phyloP scores from a whole-genome alignment of 768 basidiomycete species.

The Plicaturopsis crispa region DNA sequence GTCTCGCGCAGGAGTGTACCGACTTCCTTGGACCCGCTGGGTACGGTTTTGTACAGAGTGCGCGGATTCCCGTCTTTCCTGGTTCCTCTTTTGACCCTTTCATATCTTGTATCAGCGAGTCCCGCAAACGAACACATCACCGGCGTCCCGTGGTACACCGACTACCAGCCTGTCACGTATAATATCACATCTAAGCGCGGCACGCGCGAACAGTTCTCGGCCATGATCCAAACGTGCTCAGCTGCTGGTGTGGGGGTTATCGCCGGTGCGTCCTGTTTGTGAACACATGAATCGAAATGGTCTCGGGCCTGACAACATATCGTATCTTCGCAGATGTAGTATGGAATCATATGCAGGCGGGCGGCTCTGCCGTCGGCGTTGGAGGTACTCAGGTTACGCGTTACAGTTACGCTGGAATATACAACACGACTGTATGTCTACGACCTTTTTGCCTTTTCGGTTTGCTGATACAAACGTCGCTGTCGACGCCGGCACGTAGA shows the following conservation, averaged over 20 bases:
- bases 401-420: conserved; percentile 46
- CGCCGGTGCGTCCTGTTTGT: conserved; percentile 7
- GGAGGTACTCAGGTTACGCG: conserved; percentile 45
- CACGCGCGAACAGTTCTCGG: conserved; percentile 39
- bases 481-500: conserved; percentile 29
- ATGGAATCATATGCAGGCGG: conserved; percentile 66
- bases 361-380: conserved; percentile 42
- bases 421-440: too few relatives aligned
- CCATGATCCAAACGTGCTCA: conserved; percentile 44
- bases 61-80: conserved; percentile 14
- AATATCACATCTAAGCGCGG: conserved; percentile 60
- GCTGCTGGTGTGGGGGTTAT: conserved; percentile 53
- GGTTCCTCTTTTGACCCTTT: background rate
- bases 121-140: conserved; percentile 52
- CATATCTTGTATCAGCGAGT: conserved; percentile 23
- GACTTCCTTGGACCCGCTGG: conserved; percentile 63
- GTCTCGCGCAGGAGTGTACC: conserved; percentile 56
- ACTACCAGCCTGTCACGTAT: conserved; percentile 66
- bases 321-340: conserved; percentile 33
- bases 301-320: background rate
- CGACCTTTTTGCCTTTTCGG: too few relatives aligned
- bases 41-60: conserved; percentile 66
- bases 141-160: conserved; percentile 74
- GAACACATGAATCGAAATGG: background rate
- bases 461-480: too few relatives aligned